A percentile compares a stretch with the other conserved stretches of the same genome.
These are phyloP conservation scores for Trypanosoma mega DNA, from an alignment of 208 protist species.

Conservation along the genomic window DNA sequence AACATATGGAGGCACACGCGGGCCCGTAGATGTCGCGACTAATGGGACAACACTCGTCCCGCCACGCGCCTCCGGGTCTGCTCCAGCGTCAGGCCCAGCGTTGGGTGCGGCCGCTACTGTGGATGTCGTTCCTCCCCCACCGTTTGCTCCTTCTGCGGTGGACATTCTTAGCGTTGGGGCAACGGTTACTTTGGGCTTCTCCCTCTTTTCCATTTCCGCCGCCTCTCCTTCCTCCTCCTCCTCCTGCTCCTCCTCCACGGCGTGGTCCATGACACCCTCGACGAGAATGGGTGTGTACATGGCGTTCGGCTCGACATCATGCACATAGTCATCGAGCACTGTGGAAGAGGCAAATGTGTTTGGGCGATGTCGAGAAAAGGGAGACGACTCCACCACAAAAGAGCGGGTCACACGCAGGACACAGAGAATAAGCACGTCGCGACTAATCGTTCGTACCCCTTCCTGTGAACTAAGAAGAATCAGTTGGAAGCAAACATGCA, in stretches of 20 bases:
- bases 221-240: too few species aligned
- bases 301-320: conserved; percentile 63
- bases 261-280: not conserved
- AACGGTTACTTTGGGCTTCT: not conserved
- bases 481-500: conserved; percentile 47
- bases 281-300: conserved; percentile 47
- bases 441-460: conserved; percentile 24
- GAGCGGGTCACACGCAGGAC: conserved; percentile 30
- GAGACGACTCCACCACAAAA: conserved; percentile 32
- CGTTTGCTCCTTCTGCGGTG: too few species aligned
- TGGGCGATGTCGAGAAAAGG: not conserved
- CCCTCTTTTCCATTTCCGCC: not conserved
- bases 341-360: conserved; percentile 53
- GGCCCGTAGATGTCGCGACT: too few species aligned
- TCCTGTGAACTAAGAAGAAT: conserved; percentile 39
- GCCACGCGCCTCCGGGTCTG: too few species aligned
- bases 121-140: too few species aligned
- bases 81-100: not conserved
- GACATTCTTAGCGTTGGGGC: too few species aligned
- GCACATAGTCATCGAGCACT: conserved; percentile 51
- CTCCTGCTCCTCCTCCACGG: not conserved
- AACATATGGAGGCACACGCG: not conserved
- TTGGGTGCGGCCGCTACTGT: too few species aligned
- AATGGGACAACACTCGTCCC: too few species aligned
- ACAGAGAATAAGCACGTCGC: conserved; percentile 31